These are phyloP conservation scores for Wickerhamomyces silvicola DNA, from an alignment of 805 yeast genomes.

Conservation along the genomic window DNA sequence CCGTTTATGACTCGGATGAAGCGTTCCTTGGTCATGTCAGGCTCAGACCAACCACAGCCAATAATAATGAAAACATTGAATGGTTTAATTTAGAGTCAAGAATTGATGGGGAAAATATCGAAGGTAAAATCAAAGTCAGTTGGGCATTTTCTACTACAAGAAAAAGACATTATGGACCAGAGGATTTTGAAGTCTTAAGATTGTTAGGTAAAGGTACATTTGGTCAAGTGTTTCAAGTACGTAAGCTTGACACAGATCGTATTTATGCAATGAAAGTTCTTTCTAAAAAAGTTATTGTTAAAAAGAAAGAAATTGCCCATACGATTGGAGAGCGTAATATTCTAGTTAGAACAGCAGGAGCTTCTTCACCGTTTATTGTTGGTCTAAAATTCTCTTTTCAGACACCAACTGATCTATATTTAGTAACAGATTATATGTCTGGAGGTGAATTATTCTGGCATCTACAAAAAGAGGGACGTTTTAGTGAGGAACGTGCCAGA, in stretches of 20 bases:
- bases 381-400: constrained; percentile 95
- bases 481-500: constrained; percentile 88
- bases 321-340: constrained; percentile 97
- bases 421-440: constrained; percentile 96
- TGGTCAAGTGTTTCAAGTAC: constrained; percentile 96
- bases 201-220: constrained; percentile 94
- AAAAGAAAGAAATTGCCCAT: constrained; percentile 96
- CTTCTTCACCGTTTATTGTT: constrained; percentile 88
- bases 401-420: constrained; percentile 85
- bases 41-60: constrained; percentile 50
- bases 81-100: constrained; percentile 78
- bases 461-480: constrained; percentile 92
- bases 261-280: constrained; percentile 97
- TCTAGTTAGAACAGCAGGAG: constrained; percentile 83
- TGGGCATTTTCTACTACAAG: constrained; percentile 66
- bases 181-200: constrained; percentile 87
- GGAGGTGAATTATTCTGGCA: constrained; percentile 98
- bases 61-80: constrained; percentile 34
- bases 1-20: constrained; percentile 90
- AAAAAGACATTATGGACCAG: constrained; percentile 83
- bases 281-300: constrained; percentile 90
- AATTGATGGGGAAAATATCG: constrained; percentile 64
- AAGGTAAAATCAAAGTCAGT: constrained; percentile 72
- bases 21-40: constrained; percentile 81
- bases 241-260: constrained; percentile 81